A percentile compares a stretch with the other conserved stretches of the same genome.
Conservation (phyloP, 2,329 filamentous ascomycete genomes). For the Metarhizium anisopliae region DNA sequence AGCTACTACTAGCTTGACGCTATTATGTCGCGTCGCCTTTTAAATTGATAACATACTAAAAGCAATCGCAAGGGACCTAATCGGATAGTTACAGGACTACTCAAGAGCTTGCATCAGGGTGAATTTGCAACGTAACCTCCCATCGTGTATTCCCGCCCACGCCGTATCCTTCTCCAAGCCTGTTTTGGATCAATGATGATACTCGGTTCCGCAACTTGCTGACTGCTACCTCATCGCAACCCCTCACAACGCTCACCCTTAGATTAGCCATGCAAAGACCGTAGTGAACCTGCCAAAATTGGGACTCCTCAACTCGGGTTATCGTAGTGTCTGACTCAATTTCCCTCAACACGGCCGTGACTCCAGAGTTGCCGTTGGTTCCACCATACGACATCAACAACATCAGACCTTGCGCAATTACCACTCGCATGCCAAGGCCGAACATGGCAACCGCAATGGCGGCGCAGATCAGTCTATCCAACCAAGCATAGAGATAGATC, state of each 20-base stretch:
- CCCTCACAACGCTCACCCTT: constrained; percentile 61
- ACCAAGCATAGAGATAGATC: constrained; percentile 69
- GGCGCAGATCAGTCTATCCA: constrained; percentile 74
- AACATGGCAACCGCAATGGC: constrained; percentile 86
- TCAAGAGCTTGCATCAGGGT: constrained; percentile 21
- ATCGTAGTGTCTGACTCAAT: constrained; percentile 75
- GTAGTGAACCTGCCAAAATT: constrained; percentile 99
- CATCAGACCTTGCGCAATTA: constrained; percentile 83
- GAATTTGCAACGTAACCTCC: constrained; percentile 87
- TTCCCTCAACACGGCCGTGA: constrained; percentile 70
- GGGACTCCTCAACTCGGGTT: constrained; percentile 73
- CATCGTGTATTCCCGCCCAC: constrained; percentile 70
- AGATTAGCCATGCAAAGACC: constrained; percentile 93
- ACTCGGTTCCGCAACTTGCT: constrained; percentile 68
- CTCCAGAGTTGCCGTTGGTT: constrained; percentile 32
- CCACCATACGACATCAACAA: constrained; percentile 79
- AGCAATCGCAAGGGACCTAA: background rate
- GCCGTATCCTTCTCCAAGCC: constrained; percentile 82
- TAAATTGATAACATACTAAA: background rate
- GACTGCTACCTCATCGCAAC: constrained; percentile 60
- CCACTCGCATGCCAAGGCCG: constrained; percentile 70
- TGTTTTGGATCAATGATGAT: constrained; percentile 69
- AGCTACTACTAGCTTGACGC: background rate
- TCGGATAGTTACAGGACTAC: background rate
- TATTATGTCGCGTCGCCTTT: background rate